Conservation (phyloP, 257 asterid genomes). For the Lavandula angustifolia region DNA sequence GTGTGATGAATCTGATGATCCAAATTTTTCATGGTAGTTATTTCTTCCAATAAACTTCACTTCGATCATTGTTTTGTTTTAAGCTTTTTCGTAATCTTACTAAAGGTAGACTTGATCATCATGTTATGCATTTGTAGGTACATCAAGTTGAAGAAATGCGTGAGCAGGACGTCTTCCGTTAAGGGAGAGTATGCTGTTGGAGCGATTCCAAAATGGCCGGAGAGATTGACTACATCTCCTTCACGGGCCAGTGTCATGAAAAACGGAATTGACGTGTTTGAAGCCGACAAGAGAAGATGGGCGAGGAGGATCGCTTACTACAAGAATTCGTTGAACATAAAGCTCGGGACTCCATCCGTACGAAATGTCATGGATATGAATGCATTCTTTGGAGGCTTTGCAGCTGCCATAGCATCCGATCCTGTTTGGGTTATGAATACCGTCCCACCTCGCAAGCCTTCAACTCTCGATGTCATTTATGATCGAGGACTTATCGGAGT, state of each 20-base stretch:
- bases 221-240: conserved; percentile 69
- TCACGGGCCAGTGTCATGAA: conserved; percentile 61
- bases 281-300: conserved; percentile 88
- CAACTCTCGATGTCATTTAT: conserved; percentile 80
- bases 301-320: conserved; percentile 70
- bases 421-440: conserved; percentile 99
- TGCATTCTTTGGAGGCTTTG: conserved; percentile 95
- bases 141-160: too few relatives aligned
- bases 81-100: neutral
- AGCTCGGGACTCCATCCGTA: conserved; percentile 76
- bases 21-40: conserved; percentile 5
- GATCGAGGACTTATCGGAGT: conserved; percentile 94
- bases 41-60: neutral
- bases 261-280: conserved; percentile 77
- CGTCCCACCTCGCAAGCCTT: conserved; percentile 73
- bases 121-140: too few relatives aligned
- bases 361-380: conserved; percentile 99
- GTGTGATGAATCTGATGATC: conserved; percentile 6
- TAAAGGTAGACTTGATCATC: too few relatives aligned
- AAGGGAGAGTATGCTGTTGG: conserved; percentile 77
- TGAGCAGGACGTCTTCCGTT: conserved; percentile 46
- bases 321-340: conserved; percentile 67
- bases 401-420: conserved; percentile 70
- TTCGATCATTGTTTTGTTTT: neutral
- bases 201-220: conserved; percentile 82